phyloP scores from a whole-genome alignment of 208 protist genomes.

The Strigomonas oncopelti region DNA sequence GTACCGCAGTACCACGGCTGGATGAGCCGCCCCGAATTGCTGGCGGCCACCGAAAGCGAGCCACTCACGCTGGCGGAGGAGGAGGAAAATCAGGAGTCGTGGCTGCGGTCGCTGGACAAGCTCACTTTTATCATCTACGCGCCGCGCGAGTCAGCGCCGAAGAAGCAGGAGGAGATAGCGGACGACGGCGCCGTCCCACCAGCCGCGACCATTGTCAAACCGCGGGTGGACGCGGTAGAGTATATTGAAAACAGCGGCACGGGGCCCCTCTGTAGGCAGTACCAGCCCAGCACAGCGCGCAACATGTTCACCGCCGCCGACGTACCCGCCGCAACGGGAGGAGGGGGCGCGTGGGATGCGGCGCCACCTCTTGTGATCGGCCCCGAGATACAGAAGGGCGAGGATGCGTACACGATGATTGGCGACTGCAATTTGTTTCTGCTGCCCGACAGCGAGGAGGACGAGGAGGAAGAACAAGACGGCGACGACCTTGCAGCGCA shows the following conservation, averaged over 20 bases:
- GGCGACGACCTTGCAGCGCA: not conserved
- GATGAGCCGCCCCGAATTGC: conserved; percentile 75
- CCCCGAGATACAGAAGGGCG: not conserved
- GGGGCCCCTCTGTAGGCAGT: not conserved
- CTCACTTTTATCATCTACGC: conserved; percentile 88
- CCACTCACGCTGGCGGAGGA: conserved; percentile 84
- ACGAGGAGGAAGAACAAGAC: conserved; percentile 15
- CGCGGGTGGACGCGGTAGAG: conserved; percentile 4
- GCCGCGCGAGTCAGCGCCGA: conserved; percentile 9
- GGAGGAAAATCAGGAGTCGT: conserved; percentile 82
- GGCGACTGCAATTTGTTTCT: conserved; percentile 91
- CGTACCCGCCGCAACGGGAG: not conserved
- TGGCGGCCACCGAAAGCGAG: conserved; percentile 80
- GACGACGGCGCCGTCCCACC: not conserved
- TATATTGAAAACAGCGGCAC: not conserved
- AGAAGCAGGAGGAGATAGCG: not conserved
- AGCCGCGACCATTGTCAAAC: not conserved
- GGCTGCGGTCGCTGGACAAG: conserved; percentile 77
- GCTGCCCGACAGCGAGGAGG: conserved; percentile 26
- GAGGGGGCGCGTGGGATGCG: not conserved
- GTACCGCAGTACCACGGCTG: conserved; percentile 86
- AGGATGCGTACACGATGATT: conserved; percentile 48
- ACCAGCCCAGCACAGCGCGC: not conserved
- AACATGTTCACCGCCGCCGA: not conserved
- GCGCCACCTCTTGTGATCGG: no score